Evolutionary conservation across 257 asterid genomes (phyloP).

Genomic region (Penstemon davidsonii): DNA sequence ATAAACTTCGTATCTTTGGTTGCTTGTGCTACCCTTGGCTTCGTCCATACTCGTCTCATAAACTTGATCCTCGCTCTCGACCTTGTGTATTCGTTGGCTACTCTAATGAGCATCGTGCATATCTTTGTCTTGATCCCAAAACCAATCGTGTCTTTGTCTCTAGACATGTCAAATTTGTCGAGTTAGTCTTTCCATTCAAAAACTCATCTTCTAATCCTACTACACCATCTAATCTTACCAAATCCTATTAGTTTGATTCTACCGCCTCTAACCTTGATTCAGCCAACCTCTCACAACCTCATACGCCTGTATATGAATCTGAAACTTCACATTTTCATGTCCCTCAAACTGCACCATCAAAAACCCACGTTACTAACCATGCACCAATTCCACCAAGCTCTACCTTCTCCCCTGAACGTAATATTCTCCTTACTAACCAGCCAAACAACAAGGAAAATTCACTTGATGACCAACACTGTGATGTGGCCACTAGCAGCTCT

Average conservation of each 20-base stretch:
- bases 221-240: no score
- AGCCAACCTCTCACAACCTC: neutral
- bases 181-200: neutral
- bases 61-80: neutral
- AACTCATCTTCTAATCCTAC: neutral
- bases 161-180: slow-evolving; percentile 2
- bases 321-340: no score
- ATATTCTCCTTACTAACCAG: no score
- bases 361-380: no score
- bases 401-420: no score
- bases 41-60: neutral
- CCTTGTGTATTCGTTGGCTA: slow-evolving; percentile 20
- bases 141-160: neutral
- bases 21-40: slow-evolving; percentile 20
- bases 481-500: no score
- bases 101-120: slow-evolving; percentile 3
- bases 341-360: neutral
- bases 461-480: no score
- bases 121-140: neutral
- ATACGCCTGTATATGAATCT: no score
- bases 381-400: no score
- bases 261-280: neutral
- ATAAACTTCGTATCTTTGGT: neutral
- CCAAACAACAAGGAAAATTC: no score
- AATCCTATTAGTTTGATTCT: neutral